These are phyloP conservation scores for Pseudogymnoascus sp. DNA, from an alignment of 2,329 filamentous ascomycete species.

Conservation along the genomic window DNA sequence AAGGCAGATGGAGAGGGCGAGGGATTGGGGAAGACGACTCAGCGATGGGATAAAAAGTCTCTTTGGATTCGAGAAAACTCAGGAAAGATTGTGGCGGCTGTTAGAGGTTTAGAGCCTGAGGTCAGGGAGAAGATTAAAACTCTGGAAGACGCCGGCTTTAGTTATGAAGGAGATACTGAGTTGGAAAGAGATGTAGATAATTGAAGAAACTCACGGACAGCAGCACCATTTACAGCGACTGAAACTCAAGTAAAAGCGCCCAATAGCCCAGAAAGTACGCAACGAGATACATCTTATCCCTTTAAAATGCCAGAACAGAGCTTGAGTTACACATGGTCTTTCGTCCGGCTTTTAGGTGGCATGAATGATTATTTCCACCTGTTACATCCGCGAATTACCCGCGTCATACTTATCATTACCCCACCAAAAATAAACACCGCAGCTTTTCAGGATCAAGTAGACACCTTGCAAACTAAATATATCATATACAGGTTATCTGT, in stretches of 20 bases:
- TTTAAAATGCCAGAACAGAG: too few species aligned
- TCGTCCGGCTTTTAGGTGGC: too few species aligned
- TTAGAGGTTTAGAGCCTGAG: constrained; percentile 41
- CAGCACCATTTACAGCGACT: too few species aligned
- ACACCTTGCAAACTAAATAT: neutral
- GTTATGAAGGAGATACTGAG: constrained; percentile 55
- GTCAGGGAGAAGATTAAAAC: constrained; percentile 58
- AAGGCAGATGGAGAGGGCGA: neutral
- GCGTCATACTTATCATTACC: neutral
- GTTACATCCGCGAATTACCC: neutral
- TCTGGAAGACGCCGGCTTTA: constrained; percentile 55
- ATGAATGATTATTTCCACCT: too few species aligned
- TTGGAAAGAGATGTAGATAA: neutral
- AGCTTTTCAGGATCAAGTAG: neutral
- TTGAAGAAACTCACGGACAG: neutral
- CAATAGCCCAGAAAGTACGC: too few species aligned
- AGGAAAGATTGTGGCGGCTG: neutral
- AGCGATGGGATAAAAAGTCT: neutral
- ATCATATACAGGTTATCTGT: neutral
- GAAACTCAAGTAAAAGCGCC: too few species aligned
- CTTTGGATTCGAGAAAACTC: constrained; percentile 1
- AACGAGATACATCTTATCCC: too few species aligned
- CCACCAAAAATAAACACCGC: neutral
- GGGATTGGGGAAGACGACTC: neutral
- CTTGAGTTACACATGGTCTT: too few species aligned